Conservation (phyloP, 352 stramenopile species). For the Globisporangium rhizosaccharum region DNA sequence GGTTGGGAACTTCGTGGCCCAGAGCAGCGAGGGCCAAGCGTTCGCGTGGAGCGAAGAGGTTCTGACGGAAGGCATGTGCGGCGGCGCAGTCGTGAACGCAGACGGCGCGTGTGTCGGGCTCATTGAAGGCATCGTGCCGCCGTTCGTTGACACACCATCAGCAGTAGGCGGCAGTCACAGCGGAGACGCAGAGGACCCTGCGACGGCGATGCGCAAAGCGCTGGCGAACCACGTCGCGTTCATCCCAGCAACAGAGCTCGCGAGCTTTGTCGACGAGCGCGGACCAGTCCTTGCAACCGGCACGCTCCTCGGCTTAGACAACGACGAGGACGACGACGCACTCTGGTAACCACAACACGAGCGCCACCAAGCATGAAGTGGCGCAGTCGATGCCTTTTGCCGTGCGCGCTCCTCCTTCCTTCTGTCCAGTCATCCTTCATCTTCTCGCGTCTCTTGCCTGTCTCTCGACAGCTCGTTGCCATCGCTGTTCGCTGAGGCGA, state of each 20-base stretch:
- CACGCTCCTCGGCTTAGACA: constrained; percentile 19
- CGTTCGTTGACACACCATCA: constrained; percentile 18
- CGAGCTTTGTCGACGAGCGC: constrained; percentile 36
- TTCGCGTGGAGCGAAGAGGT: constrained; percentile 74
- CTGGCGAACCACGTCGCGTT: constrained; percentile 70
- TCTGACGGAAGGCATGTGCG: constrained; percentile 80
- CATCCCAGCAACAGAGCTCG: constrained; percentile 45
- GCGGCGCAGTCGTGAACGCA: constrained; percentile 49
- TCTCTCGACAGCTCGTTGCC: no score
- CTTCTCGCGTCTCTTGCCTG: no score
- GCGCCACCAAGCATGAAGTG: no score
- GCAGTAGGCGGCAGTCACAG: constrained; percentile 19
- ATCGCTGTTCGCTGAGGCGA: no score
- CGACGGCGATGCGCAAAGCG: constrained; percentile 51
- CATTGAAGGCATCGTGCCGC: constrained; percentile 75
- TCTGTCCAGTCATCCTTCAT: no score
- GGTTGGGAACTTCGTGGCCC: constrained; percentile 49
- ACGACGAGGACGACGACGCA: constrained; percentile 11
- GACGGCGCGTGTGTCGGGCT: constrained; percentile 51
- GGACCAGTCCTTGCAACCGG: constrained; percentile 28
- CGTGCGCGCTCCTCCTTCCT: no score
- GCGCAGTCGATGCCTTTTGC: no score
- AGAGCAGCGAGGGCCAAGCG: constrained; percentile 50
- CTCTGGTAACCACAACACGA: constrained; percentile 9
- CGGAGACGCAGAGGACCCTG: constrained; percentile 14